Percentiles rank a stretch among this genome's conserved stretches.
phyloP scores from a whole-genome alignment of 805 yeast species.

The Ogataea glucozyma region DNA sequence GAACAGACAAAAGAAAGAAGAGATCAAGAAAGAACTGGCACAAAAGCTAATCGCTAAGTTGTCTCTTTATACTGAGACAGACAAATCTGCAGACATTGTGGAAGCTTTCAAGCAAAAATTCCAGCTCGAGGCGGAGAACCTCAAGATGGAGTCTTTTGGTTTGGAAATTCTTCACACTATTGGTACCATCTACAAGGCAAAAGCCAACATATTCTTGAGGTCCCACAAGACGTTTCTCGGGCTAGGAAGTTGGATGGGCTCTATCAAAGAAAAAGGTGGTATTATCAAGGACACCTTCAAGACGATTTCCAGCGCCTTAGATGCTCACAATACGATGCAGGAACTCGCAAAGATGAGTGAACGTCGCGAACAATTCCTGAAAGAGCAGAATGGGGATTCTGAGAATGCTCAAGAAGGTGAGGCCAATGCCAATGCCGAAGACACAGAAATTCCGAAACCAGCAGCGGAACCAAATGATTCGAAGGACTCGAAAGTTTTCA shows the following conservation, averaged over 20 bases:
- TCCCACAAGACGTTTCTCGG: conserved; percentile 80
- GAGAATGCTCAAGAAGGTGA: background rate
- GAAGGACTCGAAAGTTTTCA: no score
- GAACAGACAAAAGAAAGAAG: conserved; percentile 59
- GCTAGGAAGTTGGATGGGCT: conserved; percentile 77
- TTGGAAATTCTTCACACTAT: conserved; percentile 80
- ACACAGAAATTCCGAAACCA: background rate
- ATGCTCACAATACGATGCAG: conserved; percentile 79
- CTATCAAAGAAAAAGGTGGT: conserved; percentile 81
- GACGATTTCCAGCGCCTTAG: conserved; percentile 80
- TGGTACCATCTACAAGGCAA: conserved; percentile 74
- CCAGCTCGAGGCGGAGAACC: conserved; percentile 65
- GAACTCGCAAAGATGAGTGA: conserved; percentile 75
- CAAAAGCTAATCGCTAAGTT: conserved; percentile 50
- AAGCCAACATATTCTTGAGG: conserved; percentile 71
- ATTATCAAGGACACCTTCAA: conserved; percentile 81
- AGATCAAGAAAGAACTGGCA: conserved; percentile 51
- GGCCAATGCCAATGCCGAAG: background rate
- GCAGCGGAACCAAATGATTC: no score
- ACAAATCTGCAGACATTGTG: conserved; percentile 60
- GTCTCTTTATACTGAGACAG: conserved; percentile 53
- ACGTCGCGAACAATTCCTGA: conserved; percentile 33
- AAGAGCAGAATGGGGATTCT: conserved; percentile 16
- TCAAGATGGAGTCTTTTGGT: conserved; percentile 95
- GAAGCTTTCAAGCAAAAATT: conserved; percentile 54